Evolutionary conservation across 345 rosid species (phyloP).

Genomic region (Conringia planisiliqua): DNA sequence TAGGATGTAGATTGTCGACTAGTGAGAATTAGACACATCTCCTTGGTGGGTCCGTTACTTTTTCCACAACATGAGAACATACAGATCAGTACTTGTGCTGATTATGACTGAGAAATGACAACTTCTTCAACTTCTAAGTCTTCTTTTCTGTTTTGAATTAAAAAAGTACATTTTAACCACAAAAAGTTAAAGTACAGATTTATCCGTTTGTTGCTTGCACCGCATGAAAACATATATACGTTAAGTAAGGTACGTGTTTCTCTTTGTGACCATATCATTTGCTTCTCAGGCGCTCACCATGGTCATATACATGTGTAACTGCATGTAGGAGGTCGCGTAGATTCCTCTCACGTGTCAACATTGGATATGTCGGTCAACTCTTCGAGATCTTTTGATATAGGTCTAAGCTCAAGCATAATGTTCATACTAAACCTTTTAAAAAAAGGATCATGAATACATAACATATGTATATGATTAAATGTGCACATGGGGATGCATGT

Average conservation of each 20-base stretch:
- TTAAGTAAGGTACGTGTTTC: conserved; percentile 3
- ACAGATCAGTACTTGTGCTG: neutral
- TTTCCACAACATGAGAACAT: neutral
- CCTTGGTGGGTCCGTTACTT: conserved; percentile 11
- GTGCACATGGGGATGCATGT: conserved; percentile 31
- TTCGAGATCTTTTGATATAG: conserved; percentile 3
- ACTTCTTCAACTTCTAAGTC: conserved; percentile 13
- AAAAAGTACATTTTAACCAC: neutral
- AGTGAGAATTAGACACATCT: conserved; percentile 10
- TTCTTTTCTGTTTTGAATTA: neutral
- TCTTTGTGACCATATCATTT: conserved; percentile 14
- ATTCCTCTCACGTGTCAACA: conserved; percentile 3
- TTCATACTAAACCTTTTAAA: neutral
- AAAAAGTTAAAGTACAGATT: neutral
- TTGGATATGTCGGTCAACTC: conserved; percentile 13
- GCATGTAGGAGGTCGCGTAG: conserved; percentile 7
- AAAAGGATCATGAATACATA: neutral
- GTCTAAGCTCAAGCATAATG: neutral
- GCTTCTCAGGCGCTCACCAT: conserved; percentile 9
- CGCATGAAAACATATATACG: conserved; percentile 1
- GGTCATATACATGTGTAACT: neutral
- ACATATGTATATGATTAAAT: conserved; percentile 10
- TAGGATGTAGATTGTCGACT: conserved; percentile 1
- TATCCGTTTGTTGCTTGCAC: neutral
- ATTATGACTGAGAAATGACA: conserved; percentile 1